These are phyloP conservation scores for Aureobasidium sp. DNA, from an alignment of 2,329 filamentous ascomycete species.

Conservation along the genomic window DNA sequence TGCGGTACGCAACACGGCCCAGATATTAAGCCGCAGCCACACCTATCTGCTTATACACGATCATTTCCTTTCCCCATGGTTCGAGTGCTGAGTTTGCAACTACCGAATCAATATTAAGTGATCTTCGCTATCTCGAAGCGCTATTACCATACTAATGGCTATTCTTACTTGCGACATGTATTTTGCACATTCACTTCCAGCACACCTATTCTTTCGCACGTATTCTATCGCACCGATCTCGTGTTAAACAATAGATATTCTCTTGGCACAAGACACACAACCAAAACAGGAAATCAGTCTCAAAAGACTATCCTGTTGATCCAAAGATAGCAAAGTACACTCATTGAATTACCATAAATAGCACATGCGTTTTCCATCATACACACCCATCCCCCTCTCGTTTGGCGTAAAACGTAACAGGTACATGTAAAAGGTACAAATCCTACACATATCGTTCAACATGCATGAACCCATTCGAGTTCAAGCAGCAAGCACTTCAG, in stretches of 20 bases:
- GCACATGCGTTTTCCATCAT: not conserved
- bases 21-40: not conserved
- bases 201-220: too few relatives aligned
- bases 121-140: not conserved
- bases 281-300: too few relatives aligned
- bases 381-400: not conserved
- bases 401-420: not conserved
- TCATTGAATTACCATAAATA: not conserved
- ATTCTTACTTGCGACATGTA: too few relatives aligned
- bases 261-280: too few relatives aligned
- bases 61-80: not conserved
- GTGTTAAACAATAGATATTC: too few relatives aligned
- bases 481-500: too few relatives aligned
- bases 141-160: not conserved
- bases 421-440: not conserved
- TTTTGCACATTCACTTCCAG: too few relatives aligned
- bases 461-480: not conserved
- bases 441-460: not conserved
- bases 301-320: too few relatives aligned
- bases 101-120: not conserved
- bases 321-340: not conserved
- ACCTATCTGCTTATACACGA: not conserved
- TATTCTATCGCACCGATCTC: too few relatives aligned
- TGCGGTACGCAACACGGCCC: too few relatives aligned
- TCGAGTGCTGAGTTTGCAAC: not conserved